These are phyloP conservation scores for Globisporangium rhizosaccharum DNA, from an alignment of 352 stramenopile genomes.

Conservation along the genomic window DNA sequence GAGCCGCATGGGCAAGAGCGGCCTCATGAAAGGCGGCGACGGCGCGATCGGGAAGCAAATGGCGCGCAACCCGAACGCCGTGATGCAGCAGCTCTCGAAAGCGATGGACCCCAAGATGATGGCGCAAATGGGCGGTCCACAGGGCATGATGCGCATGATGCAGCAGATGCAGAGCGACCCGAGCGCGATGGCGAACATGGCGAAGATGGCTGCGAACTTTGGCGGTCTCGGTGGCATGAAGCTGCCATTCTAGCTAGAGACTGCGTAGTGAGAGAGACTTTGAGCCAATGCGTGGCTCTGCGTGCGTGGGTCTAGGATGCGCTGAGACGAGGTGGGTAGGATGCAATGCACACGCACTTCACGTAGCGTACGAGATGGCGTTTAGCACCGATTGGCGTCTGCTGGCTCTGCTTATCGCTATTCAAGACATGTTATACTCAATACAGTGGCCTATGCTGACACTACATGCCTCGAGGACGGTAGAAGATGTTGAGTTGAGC, in stretches of 20 bases:
- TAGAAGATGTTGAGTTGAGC: too few species aligned
- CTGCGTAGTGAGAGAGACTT: not conserved
- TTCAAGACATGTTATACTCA: too few species aligned
- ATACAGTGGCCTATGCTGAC: too few species aligned
- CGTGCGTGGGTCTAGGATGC: too few species aligned
- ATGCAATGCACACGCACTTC: too few species aligned
- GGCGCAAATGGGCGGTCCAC: constrained; percentile 70
- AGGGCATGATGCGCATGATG: constrained; percentile 92
- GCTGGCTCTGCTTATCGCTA: too few species aligned
- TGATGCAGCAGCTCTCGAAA: constrained; percentile 96
- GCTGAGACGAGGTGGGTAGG: too few species aligned
- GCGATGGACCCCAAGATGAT: constrained; percentile 93
- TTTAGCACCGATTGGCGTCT: too few species aligned
- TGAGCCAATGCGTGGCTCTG: too few species aligned
- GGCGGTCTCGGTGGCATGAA: constrained; percentile 53
- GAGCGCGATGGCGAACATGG: constrained; percentile 65
- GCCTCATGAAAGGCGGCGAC: constrained; percentile 88
- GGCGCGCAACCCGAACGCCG: constrained; percentile 93
- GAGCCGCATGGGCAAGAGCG: constrained; percentile 96
- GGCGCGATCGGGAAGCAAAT: constrained; percentile 91
- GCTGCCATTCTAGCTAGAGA: constrained; percentile 53
- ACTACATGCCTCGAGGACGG: too few species aligned
- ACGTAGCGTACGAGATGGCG: too few species aligned
- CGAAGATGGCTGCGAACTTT: constrained; percentile 65
- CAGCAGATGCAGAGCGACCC: constrained; percentile 91